phyloP scores from a whole-genome alignment of 2,329 filamentous ascomycete species.

The Xylariales sp. region DNA sequence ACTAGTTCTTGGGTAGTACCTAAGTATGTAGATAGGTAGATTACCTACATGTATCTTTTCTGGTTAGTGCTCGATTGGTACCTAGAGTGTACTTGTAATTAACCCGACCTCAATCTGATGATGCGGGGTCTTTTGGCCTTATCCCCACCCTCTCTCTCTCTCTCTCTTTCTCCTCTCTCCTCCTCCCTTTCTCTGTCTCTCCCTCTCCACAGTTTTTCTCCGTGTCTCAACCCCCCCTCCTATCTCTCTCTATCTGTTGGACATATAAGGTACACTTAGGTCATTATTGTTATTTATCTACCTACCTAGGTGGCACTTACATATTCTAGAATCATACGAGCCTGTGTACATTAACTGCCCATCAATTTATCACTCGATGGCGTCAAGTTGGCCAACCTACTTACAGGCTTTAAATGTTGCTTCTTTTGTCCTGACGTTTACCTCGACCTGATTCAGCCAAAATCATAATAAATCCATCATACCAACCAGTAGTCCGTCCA shows the following conservation, averaged over 20 bases:
- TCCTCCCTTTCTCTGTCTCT: not conserved
- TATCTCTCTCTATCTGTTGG: not conserved
- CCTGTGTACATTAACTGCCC: slow-evolving; percentile 12
- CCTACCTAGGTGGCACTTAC: not conserved
- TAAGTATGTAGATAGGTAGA: too few species aligned
- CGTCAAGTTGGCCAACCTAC: slow-evolving; percentile 1
- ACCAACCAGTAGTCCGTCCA: not conserved
- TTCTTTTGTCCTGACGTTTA: not conserved
- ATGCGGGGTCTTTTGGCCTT: slow-evolving; percentile 23
- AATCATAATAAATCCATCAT: slow-evolving; percentile 4
- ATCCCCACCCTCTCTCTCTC: too few species aligned
- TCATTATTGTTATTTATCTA: not conserved
- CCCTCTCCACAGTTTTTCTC: not conserved
- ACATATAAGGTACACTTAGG: not conserved
- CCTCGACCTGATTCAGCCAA: not conserved
- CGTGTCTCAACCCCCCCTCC: not conserved
- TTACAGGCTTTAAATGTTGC: slow-evolving; percentile 5
- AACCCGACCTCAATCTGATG: not conserved
- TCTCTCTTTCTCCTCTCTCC: not conserved
- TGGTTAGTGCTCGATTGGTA: too few species aligned
- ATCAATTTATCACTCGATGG: slow-evolving; percentile 11
- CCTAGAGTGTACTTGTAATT: too few species aligned
- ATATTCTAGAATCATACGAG: slow-evolving; percentile 19
- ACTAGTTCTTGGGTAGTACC: not conserved
- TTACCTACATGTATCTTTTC: too few species aligned